Evolutionary conservation across 1,139 yeast genomes (phyloP), one percentile per base, ranked within the genome.

Genomic region (Citeromyces hawaiiensis): DNA sequence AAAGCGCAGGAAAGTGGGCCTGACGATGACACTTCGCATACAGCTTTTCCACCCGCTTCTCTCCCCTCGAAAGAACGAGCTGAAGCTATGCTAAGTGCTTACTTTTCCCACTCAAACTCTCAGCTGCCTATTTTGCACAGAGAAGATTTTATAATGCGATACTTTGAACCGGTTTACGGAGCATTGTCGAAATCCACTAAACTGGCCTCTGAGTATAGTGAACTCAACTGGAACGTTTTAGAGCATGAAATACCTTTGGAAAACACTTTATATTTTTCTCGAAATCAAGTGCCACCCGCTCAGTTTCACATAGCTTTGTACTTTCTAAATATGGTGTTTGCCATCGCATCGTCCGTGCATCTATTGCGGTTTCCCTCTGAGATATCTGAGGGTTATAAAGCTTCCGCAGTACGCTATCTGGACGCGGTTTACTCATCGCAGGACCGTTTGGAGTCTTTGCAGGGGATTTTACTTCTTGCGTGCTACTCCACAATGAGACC

Each of bases 121-220:
- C 95, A 85, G 55, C 53, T 83, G 33, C 96, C 96, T 0, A 67
- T 86, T 4, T 57, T 87, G 39, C 96, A 87, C 53, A 68, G 95
- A 32, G 94, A 85, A 50, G 74, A 71, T 46, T 86, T 86, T 51
- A 55, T 87, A 36, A 61, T 62, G 39, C 63, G 66, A 36, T 77
- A 76, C 52, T 87, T 82, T 52, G 71, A 74, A 44, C 96, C 95
- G 0, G 66, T 86, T 1, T 86, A 86, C 53, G 96, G 96, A 2
- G 57, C 64, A 5, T 62, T 82, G 42, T 76, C 83, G 25, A 53
- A 63, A 2, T 61, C 61, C 35, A 61, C 74, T 0, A 67, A 78
- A 2, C 61, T 83, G 38, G 87, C 86, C 0, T 74, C 85, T 1
- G 70, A 75, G 43, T 67, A 67, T 48, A 70, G 86, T 1, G 53